phyloP scores from a whole-genome alignment of 768 basidiomycete genomes.

The Imleria badia region DNA sequence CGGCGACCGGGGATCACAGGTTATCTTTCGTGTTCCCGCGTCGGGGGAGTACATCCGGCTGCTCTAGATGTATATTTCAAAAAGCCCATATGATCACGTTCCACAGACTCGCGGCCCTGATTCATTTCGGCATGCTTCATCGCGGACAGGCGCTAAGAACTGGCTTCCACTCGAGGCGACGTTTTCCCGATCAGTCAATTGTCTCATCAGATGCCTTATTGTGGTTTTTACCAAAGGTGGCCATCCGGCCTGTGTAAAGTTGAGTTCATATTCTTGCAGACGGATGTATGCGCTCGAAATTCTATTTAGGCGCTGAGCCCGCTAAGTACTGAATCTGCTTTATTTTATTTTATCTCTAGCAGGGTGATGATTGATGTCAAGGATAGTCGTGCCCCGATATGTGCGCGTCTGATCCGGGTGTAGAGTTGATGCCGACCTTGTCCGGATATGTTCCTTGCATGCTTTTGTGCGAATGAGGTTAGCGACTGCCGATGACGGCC shows the following conservation, averaged over 20 bases:
- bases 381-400: slow-evolving; percentile 3
- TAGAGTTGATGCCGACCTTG: not conserved
- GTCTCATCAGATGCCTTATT: not conserved
- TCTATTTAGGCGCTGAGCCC: not conserved
- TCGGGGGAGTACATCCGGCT: not conserved
- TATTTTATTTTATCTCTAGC: slow-evolving; percentile 2
- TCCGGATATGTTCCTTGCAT: not conserved
- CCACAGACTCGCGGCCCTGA: slow-evolving; percentile 22
- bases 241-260: not conserved
- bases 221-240: slow-evolving; percentile 4
- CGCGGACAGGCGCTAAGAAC: slow-evolving; percentile 12
- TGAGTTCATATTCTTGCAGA: not conserved
- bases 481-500: too few relatives aligned
- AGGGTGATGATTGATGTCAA: not conserved
- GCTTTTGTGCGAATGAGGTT: not conserved
- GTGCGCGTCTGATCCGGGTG: slow-evolving; percentile 1
- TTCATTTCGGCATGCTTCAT: slow-evolving; percentile 30
- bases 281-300: not conserved
- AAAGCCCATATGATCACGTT: slow-evolving; percentile 1
- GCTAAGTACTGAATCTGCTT: not conserved
- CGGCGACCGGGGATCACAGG: slow-evolving; percentile 3
- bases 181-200: slow-evolving; percentile 18
- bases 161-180: slow-evolving; percentile 11
- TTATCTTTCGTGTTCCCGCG: not conserved
- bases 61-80: slow-evolving; percentile 1